Percentiles rank a stretch among this genome's conserved stretches.
Conservation (phyloP, 2,329 filamentous ascomycete species). For the Myriosclerotinia duriaeana region DNA sequence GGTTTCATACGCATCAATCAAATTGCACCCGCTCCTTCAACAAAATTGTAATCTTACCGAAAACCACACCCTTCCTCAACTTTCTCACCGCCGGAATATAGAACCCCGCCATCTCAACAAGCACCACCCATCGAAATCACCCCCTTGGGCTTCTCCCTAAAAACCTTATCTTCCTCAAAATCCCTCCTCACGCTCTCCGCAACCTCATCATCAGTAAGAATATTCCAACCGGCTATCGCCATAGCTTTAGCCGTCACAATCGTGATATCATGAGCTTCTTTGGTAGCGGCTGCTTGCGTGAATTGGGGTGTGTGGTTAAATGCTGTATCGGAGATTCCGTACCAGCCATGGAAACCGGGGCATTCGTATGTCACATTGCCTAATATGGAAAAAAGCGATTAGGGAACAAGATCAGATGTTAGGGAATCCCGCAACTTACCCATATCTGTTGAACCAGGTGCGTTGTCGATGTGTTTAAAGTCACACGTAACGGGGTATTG, state of each 20-base stretch:
- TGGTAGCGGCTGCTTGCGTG: conserved; percentile 38
- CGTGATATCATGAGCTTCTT: conserved; percentile 30
- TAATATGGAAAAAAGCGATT: conserved; percentile 49
- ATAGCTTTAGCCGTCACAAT: conserved; percentile 34
- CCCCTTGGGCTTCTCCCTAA: neutral
- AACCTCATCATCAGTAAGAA: conserved; percentile 46
- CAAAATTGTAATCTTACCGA: neutral
- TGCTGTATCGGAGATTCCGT: conserved; percentile 50
- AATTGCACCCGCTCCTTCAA: neutral
- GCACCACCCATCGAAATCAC: neutral
- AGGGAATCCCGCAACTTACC: conserved; percentile 32
- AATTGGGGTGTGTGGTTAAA: conserved; percentile 55
- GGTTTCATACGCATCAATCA: neutral
- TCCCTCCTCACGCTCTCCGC: conserved; percentile 46
- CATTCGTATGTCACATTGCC: conserved; percentile 58
- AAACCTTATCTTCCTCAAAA: conserved; percentile 39
- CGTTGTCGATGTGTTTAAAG: conserved; percentile 24
- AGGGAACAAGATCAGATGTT: conserved; percentile 42
- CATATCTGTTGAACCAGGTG: conserved; percentile 32
- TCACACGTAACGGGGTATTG: conserved; percentile 23
- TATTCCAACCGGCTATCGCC: conserved; percentile 50
- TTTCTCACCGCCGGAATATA: neutral
- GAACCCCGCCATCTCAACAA: neutral
- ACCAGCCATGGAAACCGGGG: conserved; percentile 54
- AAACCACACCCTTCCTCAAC: neutral